These are phyloP conservation scores for Boeremia lycopersici DNA, from an alignment of 2,329 filamentous ascomycete genomes.

Conservation along the genomic window DNA sequence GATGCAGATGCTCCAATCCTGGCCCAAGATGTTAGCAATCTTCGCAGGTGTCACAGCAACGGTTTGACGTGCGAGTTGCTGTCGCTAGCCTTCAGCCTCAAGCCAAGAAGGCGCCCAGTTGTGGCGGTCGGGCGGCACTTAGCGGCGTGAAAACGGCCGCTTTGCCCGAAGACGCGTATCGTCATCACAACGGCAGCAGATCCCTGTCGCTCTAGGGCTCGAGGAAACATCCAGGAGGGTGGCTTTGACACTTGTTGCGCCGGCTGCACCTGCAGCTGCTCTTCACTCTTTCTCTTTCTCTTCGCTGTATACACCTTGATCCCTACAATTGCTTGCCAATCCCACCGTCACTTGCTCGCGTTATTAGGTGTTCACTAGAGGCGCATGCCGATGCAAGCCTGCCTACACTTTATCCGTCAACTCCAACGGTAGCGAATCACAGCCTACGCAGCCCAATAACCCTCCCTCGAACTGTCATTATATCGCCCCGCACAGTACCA, in stretches of 20 bases:
- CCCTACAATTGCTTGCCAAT: constrained; percentile 1
- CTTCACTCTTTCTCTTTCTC: constrained; percentile 19
- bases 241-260: constrained; percentile 18
- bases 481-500: constrained; percentile 4
- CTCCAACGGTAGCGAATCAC: constrained; percentile 5
- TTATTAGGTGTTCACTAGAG: not conserved
- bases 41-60: not conserved
- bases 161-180: constrained; percentile 6
- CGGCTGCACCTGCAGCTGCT: constrained; percentile 10
- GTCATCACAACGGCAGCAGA: constrained; percentile 13
- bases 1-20: not conserved
- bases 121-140: constrained; percentile 11
- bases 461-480: not conserved
- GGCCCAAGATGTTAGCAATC: not conserved
- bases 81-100: not conserved
- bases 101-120: constrained; percentile 4
- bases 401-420: constrained; percentile 1
- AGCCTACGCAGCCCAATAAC: constrained; percentile 2
- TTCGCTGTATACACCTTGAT: constrained; percentile 15
- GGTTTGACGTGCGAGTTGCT: not conserved
- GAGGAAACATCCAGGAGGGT: constrained; percentile 16
- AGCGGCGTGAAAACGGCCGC: constrained; percentile 19
- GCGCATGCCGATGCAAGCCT: constrained; percentile 11
- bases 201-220: constrained; percentile 13
- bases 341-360: not conserved